Base-by-base conservation (phyloP, 2,329 filamentous ascomycete genomes). In the Exophiala xenobiotica region DNA sequence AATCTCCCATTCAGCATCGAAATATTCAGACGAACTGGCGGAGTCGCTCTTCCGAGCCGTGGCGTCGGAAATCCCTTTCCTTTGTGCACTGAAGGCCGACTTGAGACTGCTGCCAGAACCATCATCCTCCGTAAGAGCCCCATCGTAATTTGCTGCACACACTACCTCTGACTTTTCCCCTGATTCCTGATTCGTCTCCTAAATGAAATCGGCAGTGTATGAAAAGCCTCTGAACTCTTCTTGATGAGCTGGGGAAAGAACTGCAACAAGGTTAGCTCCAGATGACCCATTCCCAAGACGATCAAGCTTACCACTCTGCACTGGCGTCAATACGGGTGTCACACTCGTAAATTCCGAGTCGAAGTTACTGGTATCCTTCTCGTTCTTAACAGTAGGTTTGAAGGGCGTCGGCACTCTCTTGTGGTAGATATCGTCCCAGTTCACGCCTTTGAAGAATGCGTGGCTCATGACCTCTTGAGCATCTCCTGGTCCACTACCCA, bases 181-280 rank as follows among this genome's bases (percentile, higher is more conserved):
- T 40, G 19, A 19, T 9, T 20, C 8, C 38, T 40, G 14, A 20
- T 45, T 53, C 42, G 33, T 49, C 48, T 51, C 51, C 55, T 58
- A 58, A 33, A 58, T 48, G 52, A 58, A 58, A 70, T 96, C 90
- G 54, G 89, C 88, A 46, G 89, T 93, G 74, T 99, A 99, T 20
- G 92, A 97, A 77, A 99, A 99, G 61, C 93, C 93, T 53, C 93
- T 85, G 86, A 99, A 99, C 70, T 99, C 91, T 76, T 99, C 93
- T 75, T 99, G 93, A 91, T 97, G 97, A 37, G 90, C 90, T 77
- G 97, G 93, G 22, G 92, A 95, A 58, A 99, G 80, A 38, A 99
- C 93, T 96, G 61, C 37, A 46, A 31, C 41, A 19, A n/a, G 40
- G 14, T 18, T 26, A 45, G 48, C 20, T 22, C 1, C 57, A 39